These are phyloP conservation scores for Pseudozyma hubeiensis DNA, from an alignment of 1,284 basidiomycete species.

Conservation along the genomic window DNA sequence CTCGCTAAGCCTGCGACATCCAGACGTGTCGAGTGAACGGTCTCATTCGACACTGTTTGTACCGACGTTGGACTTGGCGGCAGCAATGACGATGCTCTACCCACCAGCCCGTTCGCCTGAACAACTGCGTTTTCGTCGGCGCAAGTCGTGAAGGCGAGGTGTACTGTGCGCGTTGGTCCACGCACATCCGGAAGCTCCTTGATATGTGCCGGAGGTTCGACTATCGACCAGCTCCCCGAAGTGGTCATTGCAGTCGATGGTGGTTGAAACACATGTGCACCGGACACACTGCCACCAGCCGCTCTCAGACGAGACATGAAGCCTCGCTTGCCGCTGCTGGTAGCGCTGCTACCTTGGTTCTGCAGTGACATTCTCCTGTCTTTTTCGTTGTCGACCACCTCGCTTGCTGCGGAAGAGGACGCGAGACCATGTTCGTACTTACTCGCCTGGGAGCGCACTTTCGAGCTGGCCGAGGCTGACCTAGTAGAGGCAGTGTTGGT, in stretches of 20 bases:
- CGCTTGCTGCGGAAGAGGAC: neutral
- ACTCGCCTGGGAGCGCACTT: constrained; percentile 25
- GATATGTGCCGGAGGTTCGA: constrained; percentile 22
- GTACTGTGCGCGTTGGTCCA: neutral
- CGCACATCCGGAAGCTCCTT: constrained; percentile 3
- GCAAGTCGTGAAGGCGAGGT: constrained; percentile 17
- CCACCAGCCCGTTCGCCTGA: constrained; percentile 9
- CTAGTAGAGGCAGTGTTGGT: constrained; percentile 15
- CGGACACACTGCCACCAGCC: constrained; percentile 18
- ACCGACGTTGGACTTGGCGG: neutral
- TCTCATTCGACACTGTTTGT: neutral
- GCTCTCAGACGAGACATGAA: constrained; percentile 41
- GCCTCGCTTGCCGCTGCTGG: constrained; percentile 17
- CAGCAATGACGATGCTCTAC: constrained; percentile 7
- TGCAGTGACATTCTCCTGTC: constrained; percentile 33
- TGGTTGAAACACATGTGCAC: constrained; percentile 14
- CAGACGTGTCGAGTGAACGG: constrained; percentile 11
- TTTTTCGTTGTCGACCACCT: constrained; percentile 12
- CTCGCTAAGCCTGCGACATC: constrained; percentile 1
- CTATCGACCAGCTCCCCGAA: constrained; percentile 38
- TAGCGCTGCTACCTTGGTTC: constrained; percentile 11
- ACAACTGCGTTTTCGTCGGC: constrained; percentile 11
- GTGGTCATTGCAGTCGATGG: constrained; percentile 14
- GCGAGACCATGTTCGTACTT: constrained; percentile 25
- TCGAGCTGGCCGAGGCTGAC: neutral